Base-by-base conservation (phyloP, 768 basidiomycete genomes). In the Cystoderma amianthinum region DNA sequence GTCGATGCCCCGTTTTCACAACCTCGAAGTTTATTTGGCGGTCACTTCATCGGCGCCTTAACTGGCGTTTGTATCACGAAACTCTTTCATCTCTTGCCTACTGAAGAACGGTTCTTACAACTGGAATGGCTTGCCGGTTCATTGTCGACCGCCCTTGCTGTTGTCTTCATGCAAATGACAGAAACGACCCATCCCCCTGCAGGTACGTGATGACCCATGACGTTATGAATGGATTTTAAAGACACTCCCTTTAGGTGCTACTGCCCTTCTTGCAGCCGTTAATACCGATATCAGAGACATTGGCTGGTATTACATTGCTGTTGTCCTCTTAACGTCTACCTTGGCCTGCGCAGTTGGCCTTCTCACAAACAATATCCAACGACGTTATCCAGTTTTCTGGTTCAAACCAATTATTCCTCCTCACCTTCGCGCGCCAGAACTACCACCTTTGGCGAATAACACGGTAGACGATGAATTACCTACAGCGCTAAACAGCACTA, bases 161-260 rank as follows among this genome's bases (percentile, higher is more conserved):
- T 74, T 25, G 68, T 74, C 13, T 50, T 61, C 17, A 76, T 78
- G 77, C 72, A 76, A 47, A 58, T 77, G 38, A 74, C 74, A 6
- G 53, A 53, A 7, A 78, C 70, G 4, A 67, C 65, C 6, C 76
- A 78, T 50, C 77, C 76, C 2, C 76, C 77, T 16, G 75, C 73
- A 38, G 78, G 67, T 65, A 25, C 38, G 56, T 48, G 22, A 10
- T 12, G 10, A 6, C n/a, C 19, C 10, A 5, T 22, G 11, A 10
- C 20, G 9, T 19, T 10, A 12, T 38, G 10, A 17, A 22, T 12
- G 5, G 5, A 38, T 20, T 38, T 16, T 38, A n/a, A n/a, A n/a
- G 21, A 38, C 16, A 38, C 37, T 10, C 10, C 19, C 9, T 23
- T 23, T 19, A 69, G 67, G 76, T 43, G 76, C 73, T n/a, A 76